A percentile compares a stretch with the other conserved stretches of the same genome.
phyloP scores from a whole-genome alignment of 208 protist genomes.

The Crithidia bombi region DNA sequence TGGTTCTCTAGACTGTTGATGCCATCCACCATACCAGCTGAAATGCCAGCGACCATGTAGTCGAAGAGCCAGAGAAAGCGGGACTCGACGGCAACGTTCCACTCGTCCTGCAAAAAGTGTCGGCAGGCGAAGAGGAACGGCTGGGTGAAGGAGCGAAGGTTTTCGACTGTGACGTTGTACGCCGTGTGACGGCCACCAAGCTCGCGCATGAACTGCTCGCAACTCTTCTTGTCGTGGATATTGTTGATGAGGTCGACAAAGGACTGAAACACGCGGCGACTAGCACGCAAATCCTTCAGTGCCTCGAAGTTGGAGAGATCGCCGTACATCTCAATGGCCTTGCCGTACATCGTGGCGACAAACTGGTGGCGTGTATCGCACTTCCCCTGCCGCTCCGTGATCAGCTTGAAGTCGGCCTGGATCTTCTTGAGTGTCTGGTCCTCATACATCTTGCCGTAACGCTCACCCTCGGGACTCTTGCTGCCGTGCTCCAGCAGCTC shows the following conservation, averaged over 20 bases:
- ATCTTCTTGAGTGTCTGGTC: conserved; percentile 51
- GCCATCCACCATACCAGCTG: conserved; percentile 50
- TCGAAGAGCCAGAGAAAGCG: conserved; percentile 62
- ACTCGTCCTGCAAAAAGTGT: conserved; percentile 73
- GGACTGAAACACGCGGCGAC: conserved; percentile 55
- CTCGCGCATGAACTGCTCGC: conserved; percentile 61
- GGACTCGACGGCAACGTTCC: conserved; percentile 70
- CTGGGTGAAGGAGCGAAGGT: conserved; percentile 55
- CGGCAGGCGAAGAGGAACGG: conserved; percentile 76
- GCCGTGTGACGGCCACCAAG: conserved; percentile 56
- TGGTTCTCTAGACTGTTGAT: conserved; percentile 50
- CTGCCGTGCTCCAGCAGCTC: conserved; percentile 62
- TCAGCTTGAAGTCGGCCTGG: conserved; percentile 61
- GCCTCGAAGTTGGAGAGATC: conserved; percentile 63
- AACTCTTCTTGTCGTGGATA: conserved; percentile 43
- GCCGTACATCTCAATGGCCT: conserved; percentile 71
- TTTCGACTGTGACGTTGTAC: conserved; percentile 58
- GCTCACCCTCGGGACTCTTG: conserved; percentile 55
- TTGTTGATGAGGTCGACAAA: conserved; percentile 52
- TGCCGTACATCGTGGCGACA: conserved; percentile 66
- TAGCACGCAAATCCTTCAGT: conserved; percentile 57
- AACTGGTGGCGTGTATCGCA: conserved; percentile 59
- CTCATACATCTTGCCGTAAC: conserved; percentile 52
- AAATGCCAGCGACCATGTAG: conserved; percentile 54
- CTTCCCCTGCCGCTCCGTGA: conserved; percentile 53